Evolutionary conservation across 768 basidiomycete species (phyloP), one percentile per base, ranked within the genome.

Genomic region (Kwoniella heveanensis): DNA sequence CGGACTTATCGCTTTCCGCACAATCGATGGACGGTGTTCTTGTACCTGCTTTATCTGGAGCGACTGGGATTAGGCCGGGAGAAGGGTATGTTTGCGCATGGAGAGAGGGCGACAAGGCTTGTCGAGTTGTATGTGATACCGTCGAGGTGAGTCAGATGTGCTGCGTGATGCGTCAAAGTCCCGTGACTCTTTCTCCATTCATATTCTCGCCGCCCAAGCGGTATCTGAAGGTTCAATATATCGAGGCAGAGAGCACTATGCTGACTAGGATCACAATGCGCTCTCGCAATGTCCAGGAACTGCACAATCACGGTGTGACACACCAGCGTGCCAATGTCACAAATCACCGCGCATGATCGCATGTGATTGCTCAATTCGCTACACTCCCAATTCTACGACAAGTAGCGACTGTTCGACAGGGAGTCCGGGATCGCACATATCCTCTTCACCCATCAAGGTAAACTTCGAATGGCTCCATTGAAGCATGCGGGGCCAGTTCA

Each of bases 61-160:
- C 39, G 39, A 44, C 19, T 17, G 10, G 15, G 3, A 9, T 44
- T 13, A 36, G 7, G 39, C 8, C 3, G 19, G 15, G 15, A 44
- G 39, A 49, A 36, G 54, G 54, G 25, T 67, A 54, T 51, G 15
- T 49, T 10, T 67, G 66, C 47, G 32, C 47, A 27, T 63, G 54
- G 54, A 51, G 37, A 39, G 47, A 62, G 2, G 61, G 59, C 5
- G 58, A 53, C 6, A 27, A 56, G 15, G 56, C 10, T 2, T 68
- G 66, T 48, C 17, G 24, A 10, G 61, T 64, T 10, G 44, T 68
- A 2, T 64, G 49, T 48, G 52, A 64, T 27, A 62, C 66, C 7
- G 26, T 46, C 8, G 60, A 68, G 53, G 66, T 68, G 57, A 51
- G 61, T 56, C 4, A 50, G 15, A 15, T 13, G 49, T 13, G 21